phyloP scores from a whole-genome alignment of 2,329 filamentous ascomycete species.

The Aschersonia sp. region DNA sequence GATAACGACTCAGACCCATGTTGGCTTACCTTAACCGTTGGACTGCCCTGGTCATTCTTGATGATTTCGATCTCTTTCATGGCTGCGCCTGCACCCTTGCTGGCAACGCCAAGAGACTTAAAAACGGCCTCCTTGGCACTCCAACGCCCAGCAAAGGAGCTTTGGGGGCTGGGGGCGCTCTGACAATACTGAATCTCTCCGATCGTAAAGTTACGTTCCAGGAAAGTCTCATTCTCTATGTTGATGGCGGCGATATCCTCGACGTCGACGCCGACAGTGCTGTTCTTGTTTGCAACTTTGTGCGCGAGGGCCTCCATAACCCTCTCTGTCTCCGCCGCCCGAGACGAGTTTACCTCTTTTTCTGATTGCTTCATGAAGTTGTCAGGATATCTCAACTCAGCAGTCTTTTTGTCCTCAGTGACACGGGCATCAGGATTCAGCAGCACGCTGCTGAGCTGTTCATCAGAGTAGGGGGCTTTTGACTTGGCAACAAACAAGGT shows the following conservation, averaged over 20 bases:
- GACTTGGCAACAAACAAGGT: constrained; percentile 92
- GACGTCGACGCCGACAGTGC: constrained; percentile 86
- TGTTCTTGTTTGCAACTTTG: constrained; percentile 38
- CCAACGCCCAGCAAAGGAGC: constrained; percentile 91
- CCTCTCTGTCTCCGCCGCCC: constrained; percentile 51
- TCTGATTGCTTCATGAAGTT: constrained; percentile 53
- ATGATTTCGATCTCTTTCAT: constrained; percentile 91
- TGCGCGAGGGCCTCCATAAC: constrained; percentile 67
- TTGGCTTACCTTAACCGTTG: constrained; percentile 64
- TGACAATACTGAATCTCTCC: constrained; percentile 78
- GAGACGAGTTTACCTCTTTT: constrained; percentile 33
- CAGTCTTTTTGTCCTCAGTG: constrained; percentile 70
- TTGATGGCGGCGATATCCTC: constrained; percentile 81
- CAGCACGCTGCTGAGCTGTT: constrained; percentile 75
- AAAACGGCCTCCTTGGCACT: constrained; percentile 97
- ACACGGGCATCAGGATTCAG: constrained; percentile 90
- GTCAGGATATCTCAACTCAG: constrained; percentile 58
- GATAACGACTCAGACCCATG: background rate
- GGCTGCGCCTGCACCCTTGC: constrained; percentile 77
- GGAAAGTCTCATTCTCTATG: constrained; percentile 84
- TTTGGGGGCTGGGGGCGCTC: constrained; percentile 63
- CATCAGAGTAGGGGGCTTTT: constrained; percentile 78
- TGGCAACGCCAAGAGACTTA: constrained; percentile 81
- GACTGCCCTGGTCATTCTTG: constrained; percentile 68
- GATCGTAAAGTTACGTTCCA: constrained; percentile 86